Evolutionary conservation across 345 rosid species (phyloP), one percentile per base, ranked within the genome.

Genomic region (Durio zibethinus): DNA sequence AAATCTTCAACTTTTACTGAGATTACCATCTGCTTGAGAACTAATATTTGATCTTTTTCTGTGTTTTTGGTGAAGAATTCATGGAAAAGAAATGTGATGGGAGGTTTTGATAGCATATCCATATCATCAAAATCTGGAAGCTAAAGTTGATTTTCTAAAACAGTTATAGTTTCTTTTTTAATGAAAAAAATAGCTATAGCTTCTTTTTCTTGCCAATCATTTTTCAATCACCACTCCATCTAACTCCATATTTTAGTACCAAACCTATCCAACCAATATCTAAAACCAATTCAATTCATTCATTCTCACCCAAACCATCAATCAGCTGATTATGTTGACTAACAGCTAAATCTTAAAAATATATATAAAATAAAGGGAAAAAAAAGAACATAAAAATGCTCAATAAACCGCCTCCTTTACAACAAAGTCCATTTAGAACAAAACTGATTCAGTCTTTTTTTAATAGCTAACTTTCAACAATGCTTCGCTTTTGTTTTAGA

Each of bases 271-370:
- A 38, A 66, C 71, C 29, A 33, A 35, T 35, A 60, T 60, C 36
- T 23, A n/a, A 56, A 29, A 50, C 43, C 4, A 33, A 8, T 12
- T 12, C 21, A 31, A 38, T 23, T 4, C 42, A 4, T 20, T 11
- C 69, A 16, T 16, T 76, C 68, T 23, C 31, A 72, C 80, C 75
- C 57, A 81, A 77, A 54, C 73, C 73, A 35, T 21, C 29, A 6
- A 31, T 3, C 27, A 25, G 43, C 56, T 73, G 31, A 3, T 50
- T 47, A 36, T 45, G 75, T 77, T 48, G 78, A 74, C 76, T 29
- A 33, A n/a, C 33, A 16, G 11, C 47, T 42, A 53, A n/a, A 31
- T 31, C 48, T 31, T 38, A 38, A 38, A 38, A 6, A 5, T 1
- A 31, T 2, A 31, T 31, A 31, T 1, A 31, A 31, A 31, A 1